phyloP scores from a whole-genome alignment of 129 eudicot genomes.

The Centrapalus pauciflorus region DNA sequence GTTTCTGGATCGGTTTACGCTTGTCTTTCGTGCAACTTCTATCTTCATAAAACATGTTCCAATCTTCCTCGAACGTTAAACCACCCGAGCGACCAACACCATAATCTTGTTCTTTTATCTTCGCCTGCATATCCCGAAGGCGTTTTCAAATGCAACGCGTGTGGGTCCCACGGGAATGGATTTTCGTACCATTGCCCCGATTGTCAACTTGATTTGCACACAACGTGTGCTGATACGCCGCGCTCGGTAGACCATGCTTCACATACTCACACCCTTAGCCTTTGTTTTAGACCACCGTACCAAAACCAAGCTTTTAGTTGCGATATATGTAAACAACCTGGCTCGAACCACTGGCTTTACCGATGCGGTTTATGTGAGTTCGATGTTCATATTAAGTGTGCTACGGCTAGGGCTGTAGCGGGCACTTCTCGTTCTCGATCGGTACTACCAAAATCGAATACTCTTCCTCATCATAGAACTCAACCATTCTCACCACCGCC shows the following conservation, averaged over 20 bases:
- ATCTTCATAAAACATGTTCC: constrained; percentile 39
- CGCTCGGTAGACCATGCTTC: neutral
- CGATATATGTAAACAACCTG: constrained; percentile 27
- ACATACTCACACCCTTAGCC: constrained; percentile 38
- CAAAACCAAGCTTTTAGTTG: constrained; percentile 34
- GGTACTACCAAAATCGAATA: constrained; percentile 11
- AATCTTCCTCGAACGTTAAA: constrained; percentile 29
- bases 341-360: constrained; percentile 50
- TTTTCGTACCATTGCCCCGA: constrained; percentile 48
- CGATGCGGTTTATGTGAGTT: constrained; percentile 43
- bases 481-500: neutral
- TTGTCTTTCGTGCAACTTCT: constrained; percentile 35
- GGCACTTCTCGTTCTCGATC: constrained; percentile 1
- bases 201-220: constrained; percentile 50
- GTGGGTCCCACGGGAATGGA: constrained; percentile 33
- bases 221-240: constrained; percentile 37
- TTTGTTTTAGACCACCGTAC: constrained; percentile 42
- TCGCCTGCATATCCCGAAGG: constrained; percentile 53
- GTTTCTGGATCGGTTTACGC: constrained; percentile 28
- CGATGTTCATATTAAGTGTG: constrained; percentile 41
- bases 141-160: constrained; percentile 47
- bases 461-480: constrained; percentile 8
- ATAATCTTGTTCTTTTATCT: constrained; percentile 33
- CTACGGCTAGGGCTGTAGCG: neutral
- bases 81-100: constrained; percentile 32